A percentile compares a stretch with the other conserved stretches of the same genome.
phyloP scores from a whole-genome alignment of 2,329 filamentous ascomycete genomes.

The Fulvia fulva region DNA sequence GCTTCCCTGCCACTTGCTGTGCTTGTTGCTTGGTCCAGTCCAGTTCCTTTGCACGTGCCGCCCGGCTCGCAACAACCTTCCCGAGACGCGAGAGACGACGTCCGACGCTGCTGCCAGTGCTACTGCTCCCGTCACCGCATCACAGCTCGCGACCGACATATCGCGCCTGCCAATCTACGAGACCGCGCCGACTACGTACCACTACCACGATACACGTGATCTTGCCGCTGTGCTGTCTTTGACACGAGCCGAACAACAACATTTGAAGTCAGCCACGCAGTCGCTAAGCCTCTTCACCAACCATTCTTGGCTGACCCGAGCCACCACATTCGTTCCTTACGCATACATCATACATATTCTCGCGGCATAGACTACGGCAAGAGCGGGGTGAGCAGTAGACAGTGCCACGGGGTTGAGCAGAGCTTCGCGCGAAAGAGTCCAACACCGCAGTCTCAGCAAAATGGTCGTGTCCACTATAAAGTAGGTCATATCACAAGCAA shows the following conservation, averaged over 20 bases:
- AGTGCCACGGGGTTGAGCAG: slow-evolving; percentile 1
- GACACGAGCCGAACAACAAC: not conserved
- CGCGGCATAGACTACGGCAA: not conserved
- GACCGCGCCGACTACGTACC: too few species aligned
- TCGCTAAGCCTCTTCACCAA: slow-evolving; percentile 5
- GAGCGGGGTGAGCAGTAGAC: not conserved
- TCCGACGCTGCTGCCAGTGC: not conserved
- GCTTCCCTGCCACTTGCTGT: too few species aligned
- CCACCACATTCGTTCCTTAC: not conserved
- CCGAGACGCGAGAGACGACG: not conserved
- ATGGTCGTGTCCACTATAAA: too few species aligned
- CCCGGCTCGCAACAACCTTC: not conserved
- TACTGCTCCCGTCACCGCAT: not conserved
- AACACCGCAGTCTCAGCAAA: slow-evolving; percentile 1
- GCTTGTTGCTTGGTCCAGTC: not conserved
- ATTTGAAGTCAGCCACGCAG: slow-evolving; percentile 2
- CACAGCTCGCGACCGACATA: not conserved
- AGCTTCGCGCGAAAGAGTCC: not conserved
- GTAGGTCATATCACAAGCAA: too few species aligned
- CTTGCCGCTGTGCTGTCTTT: not conserved
- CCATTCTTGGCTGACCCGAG: not conserved
- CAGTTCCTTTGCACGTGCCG: not conserved
- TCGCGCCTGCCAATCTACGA: not conserved
- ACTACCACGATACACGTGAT: not conserved
- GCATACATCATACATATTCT: not conserved